Evolutionary conservation across 163 green algal species (phyloP), one percentile per base, ranked within the genome.

Genomic region (Prototheca stagnorum): DNA sequence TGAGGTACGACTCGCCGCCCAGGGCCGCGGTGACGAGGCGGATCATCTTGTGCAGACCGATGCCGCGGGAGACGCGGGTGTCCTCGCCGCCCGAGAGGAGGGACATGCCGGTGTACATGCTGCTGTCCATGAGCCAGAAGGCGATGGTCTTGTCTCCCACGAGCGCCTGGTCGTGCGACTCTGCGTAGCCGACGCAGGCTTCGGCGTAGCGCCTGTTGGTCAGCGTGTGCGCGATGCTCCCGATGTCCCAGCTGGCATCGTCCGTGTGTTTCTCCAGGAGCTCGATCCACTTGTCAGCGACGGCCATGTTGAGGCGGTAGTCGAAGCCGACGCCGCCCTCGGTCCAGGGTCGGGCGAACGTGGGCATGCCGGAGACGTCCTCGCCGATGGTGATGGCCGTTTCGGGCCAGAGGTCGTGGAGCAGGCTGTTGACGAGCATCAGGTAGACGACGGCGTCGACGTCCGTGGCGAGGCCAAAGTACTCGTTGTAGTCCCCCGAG

Each of bases 271-370:
- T 48, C 19, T 34, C 28, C 37, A 88, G 55, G 20, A 87, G 54
- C 55, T 94, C 73, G 37, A 98, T 94, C 87, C 87, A 98, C 67
- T 93, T 92, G 78, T 96, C 64, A 2, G 89, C 86, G 42, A 95
- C 91, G 41, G 79, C 87, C 89, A 98, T 98, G 35, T 85, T 72
- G 27, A 98, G 75, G 11, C 89, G 77, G 71, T 95, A 96, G 75
- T 98, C 88, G 59, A 98, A 98, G 24, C 89, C 89, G 12, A 98
- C 74, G 21, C 89, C 89, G 36, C 85, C 85, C 69, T 95, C 86
- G 19, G 57, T 15, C 54, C 88, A 85, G 5, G 83, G 83, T 73
- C 72, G 57, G 68, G 73, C 91, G 64, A 98, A 86, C 24, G 85
- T 82, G 39, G 86, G 86, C 82, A 93, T 93, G 56, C 84, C 85